Percentiles rank a stretch among this genome's conserved stretches.
Conservation (phyloP, 2,329 filamentous ascomycete genomes). For the Aureobasidium zeae region DNA sequence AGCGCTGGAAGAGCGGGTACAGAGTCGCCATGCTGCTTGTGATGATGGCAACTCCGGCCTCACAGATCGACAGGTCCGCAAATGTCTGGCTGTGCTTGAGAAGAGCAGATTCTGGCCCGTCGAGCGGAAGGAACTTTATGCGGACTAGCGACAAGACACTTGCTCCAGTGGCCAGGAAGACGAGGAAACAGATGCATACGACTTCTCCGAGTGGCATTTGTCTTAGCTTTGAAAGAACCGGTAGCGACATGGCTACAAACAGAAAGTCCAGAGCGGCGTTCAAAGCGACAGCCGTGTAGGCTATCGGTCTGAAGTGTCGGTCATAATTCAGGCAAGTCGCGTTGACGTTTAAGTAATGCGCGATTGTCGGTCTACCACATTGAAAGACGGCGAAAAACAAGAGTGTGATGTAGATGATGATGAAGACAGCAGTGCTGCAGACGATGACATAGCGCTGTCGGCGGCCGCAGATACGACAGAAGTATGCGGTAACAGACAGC, state of each 20-base stretch:
- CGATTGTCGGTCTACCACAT: conserved; percentile 13
- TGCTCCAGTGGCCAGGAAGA: conserved; percentile 12
- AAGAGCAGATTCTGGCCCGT: not conserved
- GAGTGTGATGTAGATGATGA: conserved; percentile 4
- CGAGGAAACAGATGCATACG: conserved; percentile 13
- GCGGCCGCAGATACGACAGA: conserved; percentile 11
- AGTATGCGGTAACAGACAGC: conserved; percentile 13
- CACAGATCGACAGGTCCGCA: conserved; percentile 5
- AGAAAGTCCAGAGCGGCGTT: conserved; percentile 16
- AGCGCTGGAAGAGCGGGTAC: conserved; percentile 10
- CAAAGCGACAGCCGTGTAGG: conserved; percentile 2
- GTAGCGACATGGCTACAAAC: conserved; percentile 11
- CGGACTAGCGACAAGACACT: conserved; percentile 15
- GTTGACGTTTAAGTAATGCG: conserved; percentile 2
- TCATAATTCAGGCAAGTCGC: conserved; percentile 12
- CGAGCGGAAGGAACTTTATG: conserved; percentile 4
- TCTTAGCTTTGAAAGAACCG: conserved; percentile 11
- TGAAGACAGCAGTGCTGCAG: conserved; percentile 3
- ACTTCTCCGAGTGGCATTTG: conserved; percentile 4
- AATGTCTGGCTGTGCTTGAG: conserved; percentile 1
- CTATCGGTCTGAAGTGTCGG: conserved; percentile 6
- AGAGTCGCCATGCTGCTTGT: conserved; percentile 15
- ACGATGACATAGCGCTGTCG: conserved; percentile 15
- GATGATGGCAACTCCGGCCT: conserved; percentile 15
- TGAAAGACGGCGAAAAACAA: conserved; percentile 13